These are phyloP conservation scores for Sphenostylis stenocarpa DNA, from an alignment of 306 rosid genomes.

Conservation along the genomic window DNA sequence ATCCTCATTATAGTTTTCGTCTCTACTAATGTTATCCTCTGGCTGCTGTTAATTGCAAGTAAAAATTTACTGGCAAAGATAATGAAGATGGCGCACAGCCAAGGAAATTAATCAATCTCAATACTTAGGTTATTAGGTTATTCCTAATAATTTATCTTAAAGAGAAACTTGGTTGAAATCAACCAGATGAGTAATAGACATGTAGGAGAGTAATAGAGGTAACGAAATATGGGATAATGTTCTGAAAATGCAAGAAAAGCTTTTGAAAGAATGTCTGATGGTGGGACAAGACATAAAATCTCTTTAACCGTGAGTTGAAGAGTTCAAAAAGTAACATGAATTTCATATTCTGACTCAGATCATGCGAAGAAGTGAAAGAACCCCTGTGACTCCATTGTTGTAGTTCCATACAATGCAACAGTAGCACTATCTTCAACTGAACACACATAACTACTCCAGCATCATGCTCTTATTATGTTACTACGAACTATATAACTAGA, in stretches of 20 bases:
- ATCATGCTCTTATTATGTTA: neutral
- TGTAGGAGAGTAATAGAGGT: neutral
- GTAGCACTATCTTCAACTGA: neutral
- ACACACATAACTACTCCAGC: neutral
- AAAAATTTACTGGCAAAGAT: slow-evolving; percentile 12
- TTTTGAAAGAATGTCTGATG: neutral
- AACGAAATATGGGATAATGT: neutral
- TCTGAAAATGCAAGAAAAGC: neutral
- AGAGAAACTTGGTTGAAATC: neutral
- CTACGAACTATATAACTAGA: no score
- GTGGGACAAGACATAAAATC: neutral
- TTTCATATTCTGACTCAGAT: neutral
- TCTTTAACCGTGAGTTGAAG: neutral
- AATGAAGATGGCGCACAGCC: neutral
- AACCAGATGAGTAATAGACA: neutral
- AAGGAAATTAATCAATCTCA: slow-evolving; percentile 1
- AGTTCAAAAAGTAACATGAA: no score
- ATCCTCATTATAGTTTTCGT: slow-evolving; percentile 20
- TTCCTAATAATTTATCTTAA: neutral
- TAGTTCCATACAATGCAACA: neutral
- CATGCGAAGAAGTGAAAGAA: neutral
- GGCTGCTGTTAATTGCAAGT: slow-evolving; percentile 25
- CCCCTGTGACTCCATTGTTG: neutral
- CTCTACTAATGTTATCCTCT: slow-evolving; percentile 14
- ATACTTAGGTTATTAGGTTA: neutral